phyloP scores from a whole-genome alignment of 2,329 filamentous ascomycete genomes.

The Colletotrichum sp. region DNA sequence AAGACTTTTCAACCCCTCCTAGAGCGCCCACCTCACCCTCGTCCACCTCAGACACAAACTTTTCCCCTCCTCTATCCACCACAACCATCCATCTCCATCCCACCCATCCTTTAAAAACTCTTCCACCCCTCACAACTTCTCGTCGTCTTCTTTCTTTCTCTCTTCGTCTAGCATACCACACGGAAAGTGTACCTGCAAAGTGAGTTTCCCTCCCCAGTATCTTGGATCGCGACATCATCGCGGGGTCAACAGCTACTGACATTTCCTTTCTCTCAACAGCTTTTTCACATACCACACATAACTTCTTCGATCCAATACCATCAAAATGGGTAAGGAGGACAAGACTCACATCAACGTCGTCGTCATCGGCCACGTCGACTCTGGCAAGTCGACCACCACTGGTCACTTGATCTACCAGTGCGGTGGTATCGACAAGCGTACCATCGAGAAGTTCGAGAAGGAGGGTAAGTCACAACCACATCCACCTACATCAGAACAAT shows the following conservation, averaged over 20 bases:
- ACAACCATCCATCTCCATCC: not conserved
- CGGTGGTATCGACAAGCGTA: slow-evolving; percentile 99
- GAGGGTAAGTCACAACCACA: slow-evolving; percentile 57
- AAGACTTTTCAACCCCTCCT: slow-evolving; percentile 12
- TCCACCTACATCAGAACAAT: too few relatives aligned
- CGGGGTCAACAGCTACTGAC: not conserved
- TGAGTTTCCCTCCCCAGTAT: not conserved
- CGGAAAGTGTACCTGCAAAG: not conserved
- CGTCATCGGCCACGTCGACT: slow-evolving; percentile 99
- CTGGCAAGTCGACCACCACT: slow-evolving; percentile 93
- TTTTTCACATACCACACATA: slow-evolving; percentile 7
- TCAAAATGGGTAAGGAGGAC: slow-evolving; percentile 75
- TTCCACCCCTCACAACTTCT: not conserved
- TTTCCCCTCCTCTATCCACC: not conserved
- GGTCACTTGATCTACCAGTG: slow-evolving; percentile 99
- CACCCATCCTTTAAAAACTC: not conserved
- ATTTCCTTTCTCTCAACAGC: not conserved
- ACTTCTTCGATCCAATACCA: slow-evolving; percentile 3
- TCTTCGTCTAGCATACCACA: not conserved
- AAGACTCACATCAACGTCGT: slow-evolving; percentile 98
- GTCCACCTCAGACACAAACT: not conserved
- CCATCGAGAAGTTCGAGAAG: slow-evolving; percentile 99
- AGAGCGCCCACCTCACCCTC: not conserved
- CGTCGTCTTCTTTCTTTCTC: not conserved
- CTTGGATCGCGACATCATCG: not conserved